Evolutionary conservation across 108 stramenopile genomes (phyloP).

Genomic region (Schizochytrium sp.): DNA sequence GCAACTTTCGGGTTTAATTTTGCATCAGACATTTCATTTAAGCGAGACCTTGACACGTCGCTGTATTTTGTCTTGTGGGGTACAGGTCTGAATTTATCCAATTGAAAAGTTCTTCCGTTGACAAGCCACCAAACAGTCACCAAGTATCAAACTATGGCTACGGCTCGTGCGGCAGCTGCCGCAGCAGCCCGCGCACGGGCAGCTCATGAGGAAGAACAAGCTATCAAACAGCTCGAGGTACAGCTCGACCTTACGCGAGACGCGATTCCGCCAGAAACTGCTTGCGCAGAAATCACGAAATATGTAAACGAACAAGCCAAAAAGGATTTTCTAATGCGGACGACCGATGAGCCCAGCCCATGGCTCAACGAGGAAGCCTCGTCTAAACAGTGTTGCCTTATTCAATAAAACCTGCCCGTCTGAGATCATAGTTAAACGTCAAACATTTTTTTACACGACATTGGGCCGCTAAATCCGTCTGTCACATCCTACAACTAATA

Average conservation of each 20-base stretch:
- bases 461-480: not conserved
- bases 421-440: not conserved
- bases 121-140: too few species aligned
- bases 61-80: too few species aligned
- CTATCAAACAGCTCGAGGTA: conserved; percentile 21
- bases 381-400: not conserved
- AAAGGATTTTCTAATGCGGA: conserved; percentile 11
- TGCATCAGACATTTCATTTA: too few species aligned
- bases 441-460: conserved; percentile 16
- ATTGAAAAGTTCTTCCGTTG: not conserved
- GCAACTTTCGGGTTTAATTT: too few species aligned
- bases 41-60: too few species aligned
- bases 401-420: not conserved
- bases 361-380: conserved; percentile 14
- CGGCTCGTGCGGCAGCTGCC: conserved; percentile 20
- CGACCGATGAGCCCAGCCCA: conserved; percentile 44
- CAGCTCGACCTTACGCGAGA: conserved; percentile 22
- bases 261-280: conserved; percentile 38
- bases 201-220: conserved; percentile 2
- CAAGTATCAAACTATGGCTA: not conserved
- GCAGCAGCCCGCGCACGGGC: not conserved
- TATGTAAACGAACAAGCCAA: conserved; percentile 44
- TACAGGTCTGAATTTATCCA: not conserved
- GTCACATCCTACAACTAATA: not conserved
- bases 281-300: conserved; percentile 1